Base-by-base conservation (phyloP, 208 protist species). In the Wallacemonas rigidus region DNA sequence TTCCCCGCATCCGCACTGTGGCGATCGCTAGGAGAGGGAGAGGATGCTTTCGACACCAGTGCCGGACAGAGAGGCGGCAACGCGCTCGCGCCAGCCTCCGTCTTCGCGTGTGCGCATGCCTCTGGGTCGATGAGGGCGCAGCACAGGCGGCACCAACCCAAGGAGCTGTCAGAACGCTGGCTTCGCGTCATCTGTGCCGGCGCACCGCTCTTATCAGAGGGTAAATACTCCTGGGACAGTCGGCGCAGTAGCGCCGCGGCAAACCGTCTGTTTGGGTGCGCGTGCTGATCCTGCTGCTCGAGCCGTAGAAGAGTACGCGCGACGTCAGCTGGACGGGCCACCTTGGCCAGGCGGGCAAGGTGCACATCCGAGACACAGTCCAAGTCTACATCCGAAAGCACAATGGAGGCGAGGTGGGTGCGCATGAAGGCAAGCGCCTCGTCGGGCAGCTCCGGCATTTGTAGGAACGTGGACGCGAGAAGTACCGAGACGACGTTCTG, bases 71-170 rank as follows among this genome's bases (percentile, higher is more conserved):
- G 43, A 76, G 79, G 54, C 69, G 38, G 8, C 84, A 48, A 14
- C 82, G 82, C 41, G 80, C 40, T 48, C 85, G 64, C 51, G 87
- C 84, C 1, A 72, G 60, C 43, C 38, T 51, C 15, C 43, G 17
- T 17, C 4, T 35, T 8, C 40, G 60, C 60, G 6, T 14, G 36
- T 5, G 44, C 40, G 12, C 11, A 17, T 12, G 41, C 43, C 40
- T 38, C 67, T 6, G 82, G 45, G 61, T 94, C 86, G 69, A 86
- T 85, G 5, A 94, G 75, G 7, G 62, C 71, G 35, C 69, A 79
- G 62, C 89, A 94, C 60, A 90, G 61, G 36, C 85, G 69, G 64
- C 89, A 94, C 89, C 89, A 94, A 44, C 81, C 67, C 67, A 92
- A 12, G 8, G 45, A 50, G 12, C 45, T 26, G 26, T 26, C 26